These are phyloP conservation scores for Ramularia endophylla DNA, from an alignment of 2,329 filamentous ascomycete genomes.

Conservation along the genomic window DNA sequence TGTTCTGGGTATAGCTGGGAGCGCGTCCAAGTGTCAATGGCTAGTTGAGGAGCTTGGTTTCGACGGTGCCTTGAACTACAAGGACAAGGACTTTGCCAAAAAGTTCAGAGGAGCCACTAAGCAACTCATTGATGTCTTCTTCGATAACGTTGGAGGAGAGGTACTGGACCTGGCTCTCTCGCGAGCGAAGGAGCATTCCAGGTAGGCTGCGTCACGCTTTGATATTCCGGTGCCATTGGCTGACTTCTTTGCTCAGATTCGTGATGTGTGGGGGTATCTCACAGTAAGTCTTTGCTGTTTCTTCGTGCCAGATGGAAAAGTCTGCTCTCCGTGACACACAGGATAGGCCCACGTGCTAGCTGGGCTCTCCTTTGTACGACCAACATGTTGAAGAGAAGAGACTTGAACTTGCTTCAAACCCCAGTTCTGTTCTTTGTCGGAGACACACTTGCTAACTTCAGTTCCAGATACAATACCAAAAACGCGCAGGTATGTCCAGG, in stretches of 20 bases:
- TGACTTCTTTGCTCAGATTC: not conserved
- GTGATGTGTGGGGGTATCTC: slow-evolving; percentile 56
- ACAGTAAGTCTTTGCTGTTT: slow-evolving; percentile 46
- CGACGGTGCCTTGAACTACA: slow-evolving; percentile 65
- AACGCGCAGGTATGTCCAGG: slow-evolving; percentile 24
- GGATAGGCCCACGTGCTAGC: no score
- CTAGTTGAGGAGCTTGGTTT: slow-evolving; percentile 60
- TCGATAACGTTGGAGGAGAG: slow-evolving; percentile 66
- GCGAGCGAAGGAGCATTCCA: slow-evolving; percentile 53
- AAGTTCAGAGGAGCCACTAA: slow-evolving; percentile 56
- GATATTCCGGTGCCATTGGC: no score
- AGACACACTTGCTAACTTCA: no score
- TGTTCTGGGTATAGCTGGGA: slow-evolving; percentile 61
- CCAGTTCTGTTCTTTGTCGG: no score
- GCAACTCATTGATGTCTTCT: slow-evolving; percentile 55
- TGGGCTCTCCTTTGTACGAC: no score
- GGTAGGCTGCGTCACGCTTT: slow-evolving; percentile 47
- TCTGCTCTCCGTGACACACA: no score
- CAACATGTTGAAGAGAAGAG: no score
- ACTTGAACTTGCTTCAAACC: no score
- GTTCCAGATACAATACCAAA: slow-evolving; percentile 46
- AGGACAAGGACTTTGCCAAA: slow-evolving; percentile 54
- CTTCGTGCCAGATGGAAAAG: no score
- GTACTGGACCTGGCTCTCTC: slow-evolving; percentile 60
- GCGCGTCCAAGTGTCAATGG: slow-evolving; percentile 62